These are phyloP conservation scores for Pyrenochaeta sp. DNA, from an alignment of 2,329 filamentous ascomycete species.

Conservation along the genomic window DNA sequence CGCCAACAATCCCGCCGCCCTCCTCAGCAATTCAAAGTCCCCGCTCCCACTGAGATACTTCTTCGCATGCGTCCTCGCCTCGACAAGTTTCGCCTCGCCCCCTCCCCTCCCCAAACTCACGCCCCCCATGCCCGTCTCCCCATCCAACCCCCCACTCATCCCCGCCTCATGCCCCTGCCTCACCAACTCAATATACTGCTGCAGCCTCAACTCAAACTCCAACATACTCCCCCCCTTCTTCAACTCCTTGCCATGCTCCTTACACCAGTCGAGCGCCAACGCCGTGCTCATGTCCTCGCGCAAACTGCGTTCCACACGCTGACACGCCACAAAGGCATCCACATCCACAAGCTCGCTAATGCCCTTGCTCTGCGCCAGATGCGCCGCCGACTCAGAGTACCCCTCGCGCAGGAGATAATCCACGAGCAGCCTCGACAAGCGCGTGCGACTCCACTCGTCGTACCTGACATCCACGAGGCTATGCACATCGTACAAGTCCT, in stretches of 20 bases:
- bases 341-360: constrained; percentile 87
- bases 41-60: constrained; percentile 79
- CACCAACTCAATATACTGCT: constrained; percentile 94
- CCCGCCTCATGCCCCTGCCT: constrained; percentile 60
- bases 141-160: constrained; percentile 31
- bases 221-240: constrained; percentile 88
- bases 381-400: constrained; percentile 77
- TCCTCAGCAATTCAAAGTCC: constrained; percentile 71
- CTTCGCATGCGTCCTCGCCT: constrained; percentile 82
- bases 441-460: constrained; percentile 83
- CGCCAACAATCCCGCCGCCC: constrained; percentile 82
- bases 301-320: constrained; percentile 77
- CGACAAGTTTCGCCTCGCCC: constrained; percentile 66
- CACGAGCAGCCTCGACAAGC: constrained; percentile 85
- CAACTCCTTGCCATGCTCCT: constrained; percentile 89
- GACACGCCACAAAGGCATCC: constrained; percentile 84
- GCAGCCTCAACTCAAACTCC: constrained; percentile 90
- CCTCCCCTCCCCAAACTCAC: constrained; percentile 59
- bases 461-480: constrained; percentile 91
- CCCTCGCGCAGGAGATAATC: constrained; percentile 90
- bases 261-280: constrained; percentile 88
- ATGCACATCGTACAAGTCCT: constrained; percentile 79
- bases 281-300: constrained; percentile 70
- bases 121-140: constrained; percentile 65
- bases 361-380: constrained; percentile 75